Conservation (phyloP, 1,284 basidiomycete genomes). For the Butyriboletus appendiculatus region DNA sequence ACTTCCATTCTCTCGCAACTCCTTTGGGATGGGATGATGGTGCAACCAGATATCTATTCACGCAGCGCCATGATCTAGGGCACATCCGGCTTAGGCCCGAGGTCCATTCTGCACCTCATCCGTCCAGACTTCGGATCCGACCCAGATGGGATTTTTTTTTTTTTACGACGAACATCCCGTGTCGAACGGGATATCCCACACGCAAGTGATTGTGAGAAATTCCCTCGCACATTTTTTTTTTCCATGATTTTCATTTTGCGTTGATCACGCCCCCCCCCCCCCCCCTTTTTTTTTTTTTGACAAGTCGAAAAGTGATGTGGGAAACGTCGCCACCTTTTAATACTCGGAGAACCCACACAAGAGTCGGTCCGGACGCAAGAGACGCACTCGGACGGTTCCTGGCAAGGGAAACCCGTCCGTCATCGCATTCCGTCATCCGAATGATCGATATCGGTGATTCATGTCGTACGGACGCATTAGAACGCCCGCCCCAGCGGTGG, state of each 20-base stretch:
- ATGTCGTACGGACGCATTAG: constrained; percentile 7
- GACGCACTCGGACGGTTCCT: constrained; percentile 11
- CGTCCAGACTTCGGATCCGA: constrained; percentile 24
- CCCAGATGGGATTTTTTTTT: constrained; percentile 9
- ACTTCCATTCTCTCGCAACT: constrained; percentile 28
- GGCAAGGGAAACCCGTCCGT: constrained; percentile 6
- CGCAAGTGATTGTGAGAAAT: constrained; percentile 24
- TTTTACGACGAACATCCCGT: too few relatives aligned
- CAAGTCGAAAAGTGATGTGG: too few relatives aligned
- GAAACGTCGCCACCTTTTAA: too few relatives aligned
- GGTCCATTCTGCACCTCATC: neutral
- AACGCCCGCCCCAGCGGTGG: neutral
- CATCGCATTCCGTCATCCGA: constrained; percentile 22
- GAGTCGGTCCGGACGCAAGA: constrained; percentile 17
- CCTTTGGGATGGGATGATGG: constrained; percentile 21
- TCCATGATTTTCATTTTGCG: too few relatives aligned
- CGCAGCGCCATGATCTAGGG: constrained; percentile 20
- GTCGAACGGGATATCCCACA: constrained; percentile 23
- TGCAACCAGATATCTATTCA: constrained; percentile 14
- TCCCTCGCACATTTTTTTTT: neutral
- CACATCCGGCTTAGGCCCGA: constrained; percentile 8
- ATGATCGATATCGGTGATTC: constrained; percentile 19
- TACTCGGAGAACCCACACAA: too few relatives aligned
- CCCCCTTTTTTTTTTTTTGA: too few relatives aligned
- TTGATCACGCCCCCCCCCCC: too few relatives aligned